Evolutionary conservation across 148 eudicot genomes (phyloP).

Genomic region (Chenopodium album): DNA sequence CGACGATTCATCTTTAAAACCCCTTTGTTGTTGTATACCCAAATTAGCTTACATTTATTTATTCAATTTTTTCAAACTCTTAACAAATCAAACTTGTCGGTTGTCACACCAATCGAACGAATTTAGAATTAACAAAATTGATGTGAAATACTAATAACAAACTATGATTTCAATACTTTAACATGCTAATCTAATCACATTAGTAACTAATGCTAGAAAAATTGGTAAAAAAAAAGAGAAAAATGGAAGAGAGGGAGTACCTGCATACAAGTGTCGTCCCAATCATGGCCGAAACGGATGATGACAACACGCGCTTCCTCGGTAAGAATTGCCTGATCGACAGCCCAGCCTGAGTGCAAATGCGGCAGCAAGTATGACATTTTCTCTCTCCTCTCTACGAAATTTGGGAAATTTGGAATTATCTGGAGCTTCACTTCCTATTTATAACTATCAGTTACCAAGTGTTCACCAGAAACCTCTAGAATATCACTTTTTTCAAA

Average conservation of each 20-base stretch:
- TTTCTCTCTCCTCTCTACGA: neutral
- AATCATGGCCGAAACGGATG: constrained; percentile 39
- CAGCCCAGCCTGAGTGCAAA: constrained; percentile 36
- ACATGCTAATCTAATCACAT: too few species aligned
- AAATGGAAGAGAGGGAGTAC: neutral
- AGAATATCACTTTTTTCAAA: neutral
- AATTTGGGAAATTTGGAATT: neutral
- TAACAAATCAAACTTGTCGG: too few species aligned
- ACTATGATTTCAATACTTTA: too few species aligned
- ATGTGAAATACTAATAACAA: too few species aligned
- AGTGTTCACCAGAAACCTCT: neutral
- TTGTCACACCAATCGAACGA: too few species aligned
- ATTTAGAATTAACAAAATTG: too few species aligned
- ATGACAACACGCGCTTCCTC: constrained; percentile 39
- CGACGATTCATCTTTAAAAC: too few species aligned
- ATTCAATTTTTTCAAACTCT: too few species aligned
- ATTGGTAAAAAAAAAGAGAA: neutral
- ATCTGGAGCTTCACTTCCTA: neutral
- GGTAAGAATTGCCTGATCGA: constrained; percentile 36
- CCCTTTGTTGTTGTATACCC: too few species aligned
- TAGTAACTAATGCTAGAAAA: too few species aligned
- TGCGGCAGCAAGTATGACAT: constrained; percentile 36
- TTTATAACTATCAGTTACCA: neutral
- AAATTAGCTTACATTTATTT: too few species aligned
- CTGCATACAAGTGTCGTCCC: constrained; percentile 46